Conservation (phyloP, 345 rosid species). For the Rhizophora apiculata region DNA sequence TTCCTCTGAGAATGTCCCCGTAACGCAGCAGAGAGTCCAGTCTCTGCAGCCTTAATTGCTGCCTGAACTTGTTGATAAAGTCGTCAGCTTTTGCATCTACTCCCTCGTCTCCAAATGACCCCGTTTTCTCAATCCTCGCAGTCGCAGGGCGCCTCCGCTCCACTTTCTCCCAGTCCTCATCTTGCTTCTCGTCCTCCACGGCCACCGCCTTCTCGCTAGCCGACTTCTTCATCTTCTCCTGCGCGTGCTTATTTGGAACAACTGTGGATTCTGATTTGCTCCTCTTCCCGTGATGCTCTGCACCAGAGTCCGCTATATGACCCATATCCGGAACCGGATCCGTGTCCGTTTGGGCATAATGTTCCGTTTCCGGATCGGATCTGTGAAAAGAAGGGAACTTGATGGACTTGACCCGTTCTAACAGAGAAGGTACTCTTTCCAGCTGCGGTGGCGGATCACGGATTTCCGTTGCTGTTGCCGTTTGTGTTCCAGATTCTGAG, state of each 20-base stretch:
- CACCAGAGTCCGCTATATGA: not conserved
- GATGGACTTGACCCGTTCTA: constrained; percentile 21
- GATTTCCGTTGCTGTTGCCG: not conserved
- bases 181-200: constrained; percentile 16
- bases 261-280: constrained; percentile 40
- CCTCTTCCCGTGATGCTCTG: constrained; percentile 29
- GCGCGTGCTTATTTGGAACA: constrained; percentile 6
- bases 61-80: constrained; percentile 49
- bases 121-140: constrained; percentile 17
- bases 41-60: constrained; percentile 50
- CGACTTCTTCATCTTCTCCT: constrained; percentile 57
- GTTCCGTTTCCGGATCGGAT: constrained; percentile 6
- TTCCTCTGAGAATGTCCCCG: constrained; percentile 31
- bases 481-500: not conserved
- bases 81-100: constrained; percentile 55
- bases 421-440: constrained; percentile 9
- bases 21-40: constrained; percentile 41
- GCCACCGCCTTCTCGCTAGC: constrained; percentile 49
- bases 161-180: constrained; percentile 13
- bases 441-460: not conserved
- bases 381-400: constrained; percentile 8
- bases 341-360: constrained; percentile 1
- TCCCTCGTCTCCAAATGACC: constrained; percentile 21
- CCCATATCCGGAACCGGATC: constrained; percentile 5
- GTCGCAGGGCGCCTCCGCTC: constrained; percentile 20